Base-by-base conservation (phyloP, 192 early-diverging fungal genomes). In the Phlyctochytrium arcticum region DNA sequence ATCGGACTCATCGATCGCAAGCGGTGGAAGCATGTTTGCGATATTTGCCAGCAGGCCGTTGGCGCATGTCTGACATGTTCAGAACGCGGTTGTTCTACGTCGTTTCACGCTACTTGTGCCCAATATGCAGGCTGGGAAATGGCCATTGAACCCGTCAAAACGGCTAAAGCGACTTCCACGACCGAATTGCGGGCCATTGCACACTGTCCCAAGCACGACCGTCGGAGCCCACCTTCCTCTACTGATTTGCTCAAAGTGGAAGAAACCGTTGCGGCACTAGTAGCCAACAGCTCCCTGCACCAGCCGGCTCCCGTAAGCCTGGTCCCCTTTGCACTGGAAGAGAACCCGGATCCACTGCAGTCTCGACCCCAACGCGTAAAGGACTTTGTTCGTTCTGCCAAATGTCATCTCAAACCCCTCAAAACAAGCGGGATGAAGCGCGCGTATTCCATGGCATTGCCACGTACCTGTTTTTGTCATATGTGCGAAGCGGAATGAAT, bases 1-100 rank as follows among this genome's bases (percentile, higher is more conserved):
- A 70, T 73, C 36, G 72, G 75, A 8, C 57, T 71, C n/a, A 60
- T 77, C 33, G 73, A 75, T 31, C 51, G 48, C 27, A 62, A 50
- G 36, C 53, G 72, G 29, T 77, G 75, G 75, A 73, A 44, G 7
- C 54, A 72, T 37, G 68, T 72, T 3, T 0, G 39, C 21, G 39
- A n/a, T 15, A 55, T 75, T 23, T 77, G 75, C 65, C 42, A 59
- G 30, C 24, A 57, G 35, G 12, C 34, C 36, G 54, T 27, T 17
- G 75, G 75, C 3, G 75, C 75, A 2, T 67, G 63, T 32, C 50
- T 74, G 7, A 75, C 58, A 17, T 77, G 75, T 39, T 39, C 60
- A 10, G 75, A 77, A 42, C 55, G 74, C 15, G 36, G n/a, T 15
- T 76, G 74, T 47, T 31, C 37, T 5, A 33, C 30, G 23, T 0